phyloP scores from a whole-genome alignment of 73 alveolate species.

The Tetrahymena elliotti region DNA sequence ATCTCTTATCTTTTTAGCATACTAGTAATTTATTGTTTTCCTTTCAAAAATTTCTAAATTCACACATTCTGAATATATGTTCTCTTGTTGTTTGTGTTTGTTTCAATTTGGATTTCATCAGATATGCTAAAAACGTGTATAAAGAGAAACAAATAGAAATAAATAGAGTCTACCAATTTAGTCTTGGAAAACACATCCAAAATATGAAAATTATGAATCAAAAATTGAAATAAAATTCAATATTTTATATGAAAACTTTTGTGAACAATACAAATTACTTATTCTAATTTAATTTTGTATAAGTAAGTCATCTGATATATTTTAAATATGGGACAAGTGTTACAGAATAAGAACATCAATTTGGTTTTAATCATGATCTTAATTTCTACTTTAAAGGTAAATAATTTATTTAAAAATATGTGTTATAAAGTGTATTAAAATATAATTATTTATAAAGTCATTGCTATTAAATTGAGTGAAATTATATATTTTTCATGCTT shows the following conservation, averaged over 20 bases:
- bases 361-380: not conserved
- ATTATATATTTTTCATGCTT: not conserved
- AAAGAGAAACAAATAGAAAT: not conserved
- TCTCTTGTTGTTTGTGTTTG: not conserved
- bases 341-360: not conserved
- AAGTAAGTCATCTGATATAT: not conserved
- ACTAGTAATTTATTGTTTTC: not conserved
- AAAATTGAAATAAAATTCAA: no score
- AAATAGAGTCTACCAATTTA: not conserved
- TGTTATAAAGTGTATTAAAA: not conserved
- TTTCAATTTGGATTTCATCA: not conserved
- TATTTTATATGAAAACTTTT: no score
- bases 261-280: no score
- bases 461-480: not conserved
- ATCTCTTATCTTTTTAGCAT: not conserved
- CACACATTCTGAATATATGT: not conserved
- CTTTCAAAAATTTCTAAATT: not conserved
- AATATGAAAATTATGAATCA: no score
- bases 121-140: not conserved
- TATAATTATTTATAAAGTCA: not conserved
- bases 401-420: not conserved
- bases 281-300: not conserved
- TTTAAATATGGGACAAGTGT: not conserved
- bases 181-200: not conserved
- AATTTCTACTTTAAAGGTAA: not conserved